Conservation (phyloP, 345 rosid genomes). For the Hibiscus tridactylites region DNA sequence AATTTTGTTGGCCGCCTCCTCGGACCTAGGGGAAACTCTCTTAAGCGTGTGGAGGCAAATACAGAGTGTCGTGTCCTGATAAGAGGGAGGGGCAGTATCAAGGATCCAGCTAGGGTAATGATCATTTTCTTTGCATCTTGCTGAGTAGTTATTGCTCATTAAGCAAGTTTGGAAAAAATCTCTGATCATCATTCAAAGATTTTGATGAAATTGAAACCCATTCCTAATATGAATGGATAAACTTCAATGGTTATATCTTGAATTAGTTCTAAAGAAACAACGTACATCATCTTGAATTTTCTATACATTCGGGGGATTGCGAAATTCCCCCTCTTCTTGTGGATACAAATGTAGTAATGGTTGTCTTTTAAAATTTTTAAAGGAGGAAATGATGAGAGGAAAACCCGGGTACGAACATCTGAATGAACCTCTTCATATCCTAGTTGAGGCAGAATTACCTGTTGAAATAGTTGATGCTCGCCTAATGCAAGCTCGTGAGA, state of each 20-base stretch:
- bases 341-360: not conserved
- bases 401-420: slow-evolving; percentile 95
- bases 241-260: not conserved
- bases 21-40: slow-evolving; percentile 96
- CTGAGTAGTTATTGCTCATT: not conserved
- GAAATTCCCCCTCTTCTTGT: not conserved
- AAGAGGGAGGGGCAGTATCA: slow-evolving; percentile 92
- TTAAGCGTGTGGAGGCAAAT: slow-evolving; percentile 93
- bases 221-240: not conserved
- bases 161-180: too few relatives aligned
- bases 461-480: slow-evolving; percentile 87
- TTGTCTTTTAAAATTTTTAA: slow-evolving; percentile 8
- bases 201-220: too few relatives aligned
- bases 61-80: slow-evolving; percentile 90
- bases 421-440: slow-evolving; percentile 87
- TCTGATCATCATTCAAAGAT: too few relatives aligned
- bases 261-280: not conserved
- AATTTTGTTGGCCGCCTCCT: slow-evolving; percentile 85
- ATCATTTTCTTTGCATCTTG: not conserved
- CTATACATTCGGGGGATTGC: not conserved
- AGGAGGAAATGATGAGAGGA: slow-evolving; percentile 98
- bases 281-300: not conserved
- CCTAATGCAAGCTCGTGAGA: slow-evolving; percentile 84
- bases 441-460: slow-evolving; percentile 91
- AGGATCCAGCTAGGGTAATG: slow-evolving; percentile 75